Evolutionary conservation across 176 grass and related monocot genomes (phyloP).

Genomic region (Oryza australiensis): DNA sequence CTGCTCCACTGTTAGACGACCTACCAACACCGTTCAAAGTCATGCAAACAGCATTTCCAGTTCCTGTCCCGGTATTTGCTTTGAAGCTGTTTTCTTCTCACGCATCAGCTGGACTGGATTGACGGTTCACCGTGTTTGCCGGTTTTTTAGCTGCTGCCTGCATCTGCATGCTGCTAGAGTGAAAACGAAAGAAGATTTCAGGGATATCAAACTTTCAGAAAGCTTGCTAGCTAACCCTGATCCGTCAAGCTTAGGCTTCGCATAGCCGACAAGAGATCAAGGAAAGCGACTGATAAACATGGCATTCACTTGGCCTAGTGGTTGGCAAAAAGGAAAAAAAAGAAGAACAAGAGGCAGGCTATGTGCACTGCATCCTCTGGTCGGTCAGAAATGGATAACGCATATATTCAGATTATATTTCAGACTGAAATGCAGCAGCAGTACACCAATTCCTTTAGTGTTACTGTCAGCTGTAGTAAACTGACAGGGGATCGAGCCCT

Average conservation of each 20-base stretch:
- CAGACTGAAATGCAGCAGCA: background rate
- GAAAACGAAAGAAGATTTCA: background rate
- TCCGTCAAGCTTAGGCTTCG: background rate
- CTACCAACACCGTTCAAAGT: constrained; percentile 17
- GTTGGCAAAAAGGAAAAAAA: background rate
- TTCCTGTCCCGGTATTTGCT: background rate
- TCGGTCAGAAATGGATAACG: constrained; percentile 10
- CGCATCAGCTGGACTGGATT: background rate
- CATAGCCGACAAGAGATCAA: background rate
- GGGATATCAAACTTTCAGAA: background rate
- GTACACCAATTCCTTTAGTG: background rate
- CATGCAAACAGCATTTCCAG: background rate
- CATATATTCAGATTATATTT: background rate
- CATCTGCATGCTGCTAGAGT: background rate
- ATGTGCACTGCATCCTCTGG: background rate
- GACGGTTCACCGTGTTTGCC: background rate
- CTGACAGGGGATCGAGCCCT: background rate
- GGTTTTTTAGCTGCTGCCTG: background rate
- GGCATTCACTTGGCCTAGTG: background rate
- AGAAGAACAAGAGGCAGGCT: too few relatives aligned
- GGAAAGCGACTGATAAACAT: background rate
- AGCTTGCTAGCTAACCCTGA: background rate
- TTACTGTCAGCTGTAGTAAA: constrained; percentile 2
- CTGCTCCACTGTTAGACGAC: background rate
- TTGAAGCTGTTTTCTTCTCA: background rate